These are phyloP conservation scores for Saccharomycopsis lassenensis DNA, from an alignment of 805 yeast species.

Conservation along the genomic window DNA sequence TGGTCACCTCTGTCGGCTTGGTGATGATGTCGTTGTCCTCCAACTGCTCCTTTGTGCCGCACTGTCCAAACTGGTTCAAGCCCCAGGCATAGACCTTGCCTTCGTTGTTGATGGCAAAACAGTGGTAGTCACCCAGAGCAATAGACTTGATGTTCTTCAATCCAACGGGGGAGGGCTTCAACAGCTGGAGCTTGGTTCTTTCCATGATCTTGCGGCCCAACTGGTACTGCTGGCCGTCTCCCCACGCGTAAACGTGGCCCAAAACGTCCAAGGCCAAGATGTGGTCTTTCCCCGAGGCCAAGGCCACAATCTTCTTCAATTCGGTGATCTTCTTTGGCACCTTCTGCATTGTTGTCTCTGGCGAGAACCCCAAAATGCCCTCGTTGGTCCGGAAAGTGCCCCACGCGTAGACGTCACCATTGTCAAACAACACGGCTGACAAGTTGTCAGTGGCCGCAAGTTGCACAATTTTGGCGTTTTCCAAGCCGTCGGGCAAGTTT, in stretches of 20 bases:
- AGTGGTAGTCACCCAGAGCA: conserved; percentile 92
- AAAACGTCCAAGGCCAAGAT: conserved; percentile 68
- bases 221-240: conserved; percentile 89
- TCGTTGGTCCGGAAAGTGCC: conserved; percentile 94
- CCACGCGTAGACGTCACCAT: conserved; percentile 94
- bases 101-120: conserved; percentile 75
- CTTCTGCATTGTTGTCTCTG: conserved; percentile 49
- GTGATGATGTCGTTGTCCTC: conserved; percentile 80
- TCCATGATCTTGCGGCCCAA: conserved; percentile 79
- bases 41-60: conserved; percentile 68
- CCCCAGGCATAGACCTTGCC: conserved; percentile 87
- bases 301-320: conserved; percentile 60
- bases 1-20: conserved; percentile 64
- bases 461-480: conserved; percentile 52
- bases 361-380: conserved; percentile 77
- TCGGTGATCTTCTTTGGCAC: conserved; percentile 54
- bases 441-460: conserved; percentile 88
- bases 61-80: conserved; percentile 91
- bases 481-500: conserved; percentile 37
- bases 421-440: conserved; percentile 66
- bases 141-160: conserved; percentile 66
- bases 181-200: conserved; percentile 59
- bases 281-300: conserved; percentile 93
- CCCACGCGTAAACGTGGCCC: conserved; percentile 94
- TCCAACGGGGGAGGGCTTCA: conserved; percentile 79